phyloP scores from a whole-genome alignment of 1,284 basidiomycete species.

The Melampsora larici-populina region DNA sequence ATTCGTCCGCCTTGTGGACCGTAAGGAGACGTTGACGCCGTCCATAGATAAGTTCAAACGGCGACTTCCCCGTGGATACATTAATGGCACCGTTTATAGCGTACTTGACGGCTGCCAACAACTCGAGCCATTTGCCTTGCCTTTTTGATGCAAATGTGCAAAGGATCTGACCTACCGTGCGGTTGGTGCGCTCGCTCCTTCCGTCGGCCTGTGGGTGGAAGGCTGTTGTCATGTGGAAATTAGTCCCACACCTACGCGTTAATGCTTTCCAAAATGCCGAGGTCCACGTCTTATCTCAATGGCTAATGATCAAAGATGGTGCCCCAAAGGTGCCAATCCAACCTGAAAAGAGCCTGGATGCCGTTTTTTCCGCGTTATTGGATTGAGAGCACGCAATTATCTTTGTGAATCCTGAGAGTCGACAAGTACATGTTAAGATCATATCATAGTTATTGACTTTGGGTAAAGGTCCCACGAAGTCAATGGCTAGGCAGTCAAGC shows the following conservation, averaged over 20 bases:
- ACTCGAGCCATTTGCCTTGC: too few species aligned
- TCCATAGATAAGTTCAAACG: too few species aligned
- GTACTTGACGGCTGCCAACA: slow-evolving; percentile 10
- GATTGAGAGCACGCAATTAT: too few species aligned
- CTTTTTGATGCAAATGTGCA: slow-evolving; percentile 30
- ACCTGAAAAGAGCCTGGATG: too few species aligned
- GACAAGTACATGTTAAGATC: too few species aligned
- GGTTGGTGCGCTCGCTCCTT: slow-evolving; percentile 52
- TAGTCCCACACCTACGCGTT: slow-evolving; percentile 45
- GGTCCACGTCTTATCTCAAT: slow-evolving; percentile 50
- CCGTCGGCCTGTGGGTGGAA: slow-evolving; percentile 51
- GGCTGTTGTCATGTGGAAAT: slow-evolving; percentile 44
- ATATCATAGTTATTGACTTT: too few species aligned
- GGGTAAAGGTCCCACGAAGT: too few species aligned
- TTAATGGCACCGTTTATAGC: slow-evolving; percentile 44
- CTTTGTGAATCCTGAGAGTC: too few species aligned
- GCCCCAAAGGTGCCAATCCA: too few species aligned
- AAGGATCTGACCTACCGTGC: slow-evolving; percentile 51
- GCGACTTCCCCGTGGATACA: slow-evolving; percentile 42
- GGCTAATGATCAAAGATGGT: slow-evolving; percentile 47
- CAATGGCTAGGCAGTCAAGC: too few species aligned
- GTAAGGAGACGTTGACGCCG: not conserved
- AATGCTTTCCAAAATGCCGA: too few species aligned
- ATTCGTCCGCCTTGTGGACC: not conserved
- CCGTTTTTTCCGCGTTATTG: too few species aligned